Base-by-base conservation (phyloP, 345 rosid genomes). In the Eutrema heterophyllum region DNA sequence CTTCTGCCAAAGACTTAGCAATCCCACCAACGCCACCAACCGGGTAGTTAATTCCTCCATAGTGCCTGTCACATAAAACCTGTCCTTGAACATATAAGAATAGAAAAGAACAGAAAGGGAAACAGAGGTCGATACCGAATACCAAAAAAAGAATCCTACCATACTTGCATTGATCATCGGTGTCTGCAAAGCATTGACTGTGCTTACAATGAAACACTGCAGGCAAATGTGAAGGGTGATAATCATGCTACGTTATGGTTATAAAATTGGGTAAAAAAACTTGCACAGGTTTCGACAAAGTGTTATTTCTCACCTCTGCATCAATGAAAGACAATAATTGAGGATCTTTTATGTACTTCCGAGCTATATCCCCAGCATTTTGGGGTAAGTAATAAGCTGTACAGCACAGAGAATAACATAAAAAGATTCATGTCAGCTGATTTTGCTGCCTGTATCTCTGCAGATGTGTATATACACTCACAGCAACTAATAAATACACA, bases 161-260 rank as follows among this genome's bases (percentile, higher is more conserved):
- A 91, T 91, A 85, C 89, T 78, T 33, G 97, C 97, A 84, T 89
- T 89, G 77, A 94, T 94, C 97, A 91, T 94, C 65, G 98, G 98
- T 21, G 97, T 94, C 79, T 80, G 91, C 75, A 86, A 73, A 51
- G 97, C 97, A 50, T 89, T 89, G 24, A 89, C 88, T 14, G 96
- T 91, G 86, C 99, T 94, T 56, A 87, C 99, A 32, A 94, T 94
- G 78, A 94, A 94, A 86, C 99, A 94, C 97, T 94, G 89, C 80
- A 82, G 64, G 74, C 29, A 75, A 35, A 49, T 51, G 73, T 68
- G 40, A 43, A 78, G 11, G 9, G 29, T 9, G 41, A n/a, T 30
- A 11, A 57, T 27, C 58, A 52, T 50, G 58, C 5, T 16, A 39
- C 0, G 26, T 39, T 39, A 30, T 43, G 38, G 2, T 41, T 36